Conservation (phyloP, 148 eudicot genomes). For the Rhododendron ovatum region DNA sequence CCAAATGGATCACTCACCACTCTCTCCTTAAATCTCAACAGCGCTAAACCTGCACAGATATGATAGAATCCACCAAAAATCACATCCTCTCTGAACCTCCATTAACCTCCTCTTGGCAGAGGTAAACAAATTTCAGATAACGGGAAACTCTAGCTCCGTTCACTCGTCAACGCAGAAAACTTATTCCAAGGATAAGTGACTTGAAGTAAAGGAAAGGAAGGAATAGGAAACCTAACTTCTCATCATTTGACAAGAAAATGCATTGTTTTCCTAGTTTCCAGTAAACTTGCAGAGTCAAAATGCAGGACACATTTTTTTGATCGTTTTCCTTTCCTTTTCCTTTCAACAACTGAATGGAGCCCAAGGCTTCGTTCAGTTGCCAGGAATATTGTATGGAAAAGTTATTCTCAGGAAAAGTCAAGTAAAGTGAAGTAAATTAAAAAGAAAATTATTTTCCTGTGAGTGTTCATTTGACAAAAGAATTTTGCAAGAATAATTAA, state of each 20-base stretch:
- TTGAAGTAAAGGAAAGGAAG: background rate
- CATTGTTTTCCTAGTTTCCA: background rate
- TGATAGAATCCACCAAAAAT: background rate
- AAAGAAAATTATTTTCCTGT: too few relatives aligned
- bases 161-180: background rate
- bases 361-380: too few relatives aligned
- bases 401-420: too few relatives aligned
- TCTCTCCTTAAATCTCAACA: constrained; percentile 56
- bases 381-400: too few relatives aligned
- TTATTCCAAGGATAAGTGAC: background rate
- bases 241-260: background rate
- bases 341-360: background rate
- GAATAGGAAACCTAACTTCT: background rate
- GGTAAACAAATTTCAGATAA: background rate
- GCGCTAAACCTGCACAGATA: constrained; percentile 41
- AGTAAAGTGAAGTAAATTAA: too few relatives aligned
- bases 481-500: too few relatives aligned
- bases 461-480: too few relatives aligned
- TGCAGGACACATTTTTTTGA: background rate
- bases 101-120: background rate
- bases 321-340: background rate
- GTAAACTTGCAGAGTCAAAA: background rate
- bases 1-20: constrained; percentile 59
- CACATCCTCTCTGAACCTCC: background rate
- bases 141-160: background rate